Evolutionary conservation across 2,329 filamentous ascomycete species (phyloP).

Genomic region (Remersonia thermophila): DNA sequence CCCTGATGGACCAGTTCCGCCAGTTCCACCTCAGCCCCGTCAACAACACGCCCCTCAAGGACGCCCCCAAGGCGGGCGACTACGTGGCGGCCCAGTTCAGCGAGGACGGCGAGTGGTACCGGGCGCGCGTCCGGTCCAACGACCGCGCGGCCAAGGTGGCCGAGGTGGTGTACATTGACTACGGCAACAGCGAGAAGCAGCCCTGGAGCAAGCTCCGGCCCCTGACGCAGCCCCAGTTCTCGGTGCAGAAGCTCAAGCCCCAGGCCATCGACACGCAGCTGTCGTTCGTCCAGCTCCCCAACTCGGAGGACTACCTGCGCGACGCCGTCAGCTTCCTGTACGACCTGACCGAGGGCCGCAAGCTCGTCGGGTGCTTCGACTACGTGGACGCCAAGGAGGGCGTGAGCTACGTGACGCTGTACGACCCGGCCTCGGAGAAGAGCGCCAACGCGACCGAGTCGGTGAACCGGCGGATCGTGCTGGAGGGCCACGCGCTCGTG

Average conservation of each 20-base stretch:
- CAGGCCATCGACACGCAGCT: conserved; percentile 82
- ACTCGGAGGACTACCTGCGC: conserved; percentile 64
- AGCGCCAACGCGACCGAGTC: conserved; percentile 47
- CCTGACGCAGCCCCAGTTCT: conserved; percentile 70
- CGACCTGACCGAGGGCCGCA: conserved; percentile 60
- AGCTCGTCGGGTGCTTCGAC: conserved; percentile 85
- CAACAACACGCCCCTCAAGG: conserved; percentile 61
- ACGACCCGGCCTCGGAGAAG: conserved; percentile 55
- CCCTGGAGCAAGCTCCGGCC: conserved; percentile 75
- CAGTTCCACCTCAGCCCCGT: conserved; percentile 77
- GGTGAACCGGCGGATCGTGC: conserved; percentile 78
- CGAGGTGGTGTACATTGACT: conserved; percentile 91
- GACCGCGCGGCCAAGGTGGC: conserved; percentile 81
- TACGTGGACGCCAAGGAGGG: conserved; percentile 67
- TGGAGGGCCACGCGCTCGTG: conserved; percentile 79
- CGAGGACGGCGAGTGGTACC: conserved; percentile 87
- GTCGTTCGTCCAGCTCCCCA: conserved; percentile 81
- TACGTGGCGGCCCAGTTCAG: conserved; percentile 85
- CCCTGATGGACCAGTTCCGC: conserved; percentile 82
- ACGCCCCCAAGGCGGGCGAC: conserved; percentile 80
- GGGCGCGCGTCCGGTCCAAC: conserved; percentile 79
- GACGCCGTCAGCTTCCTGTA: conserved; percentile 69
- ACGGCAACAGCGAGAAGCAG: conserved; percentile 83
- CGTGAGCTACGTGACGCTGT: conserved; percentile 73
- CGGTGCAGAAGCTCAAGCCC: conserved; percentile 64